A percentile compares a stretch with the other conserved stretches of the same genome.
Conservation (phyloP, 2,329 filamentous ascomycete species). For the Cladosporium velox region DNA sequence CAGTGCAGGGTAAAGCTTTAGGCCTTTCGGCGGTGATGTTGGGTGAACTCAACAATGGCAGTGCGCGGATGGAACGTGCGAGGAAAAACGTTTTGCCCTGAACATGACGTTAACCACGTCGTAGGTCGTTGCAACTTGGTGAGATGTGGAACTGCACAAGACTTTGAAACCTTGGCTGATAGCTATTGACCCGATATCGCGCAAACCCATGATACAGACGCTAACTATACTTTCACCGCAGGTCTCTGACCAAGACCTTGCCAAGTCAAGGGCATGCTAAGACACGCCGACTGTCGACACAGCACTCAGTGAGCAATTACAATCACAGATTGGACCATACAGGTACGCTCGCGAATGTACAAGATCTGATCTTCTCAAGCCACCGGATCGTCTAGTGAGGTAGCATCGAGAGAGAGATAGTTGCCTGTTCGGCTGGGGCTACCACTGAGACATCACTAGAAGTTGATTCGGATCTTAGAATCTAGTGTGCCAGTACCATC, state of each 20-base stretch:
- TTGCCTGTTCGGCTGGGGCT: background rate
- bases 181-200: background rate
- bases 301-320: background rate
- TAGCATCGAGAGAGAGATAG: background rate
- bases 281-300: background rate
- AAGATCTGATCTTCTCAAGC: too few species aligned
- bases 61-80: slow-evolving; percentile 2
- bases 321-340: background rate
- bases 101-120: background rate
- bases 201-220: too few species aligned
- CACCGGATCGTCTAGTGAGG: background rate
- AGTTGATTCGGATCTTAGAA: background rate
- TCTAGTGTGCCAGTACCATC: background rate
- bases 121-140: background rate
- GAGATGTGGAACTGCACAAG: background rate
- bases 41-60: background rate
- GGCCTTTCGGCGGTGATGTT: background rate
- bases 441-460: background rate
- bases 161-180: background rate
- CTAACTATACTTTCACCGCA: background rate
- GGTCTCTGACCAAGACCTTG: background rate
- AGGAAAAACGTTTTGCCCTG: slow-evolving; percentile 12
- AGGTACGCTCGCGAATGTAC: background rate
- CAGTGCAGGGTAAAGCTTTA: slow-evolving; percentile 3
- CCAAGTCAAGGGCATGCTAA: background rate